phyloP scores from a whole-genome alignment of 352 stramenopile species.

The Pythium coloratum region DNA sequence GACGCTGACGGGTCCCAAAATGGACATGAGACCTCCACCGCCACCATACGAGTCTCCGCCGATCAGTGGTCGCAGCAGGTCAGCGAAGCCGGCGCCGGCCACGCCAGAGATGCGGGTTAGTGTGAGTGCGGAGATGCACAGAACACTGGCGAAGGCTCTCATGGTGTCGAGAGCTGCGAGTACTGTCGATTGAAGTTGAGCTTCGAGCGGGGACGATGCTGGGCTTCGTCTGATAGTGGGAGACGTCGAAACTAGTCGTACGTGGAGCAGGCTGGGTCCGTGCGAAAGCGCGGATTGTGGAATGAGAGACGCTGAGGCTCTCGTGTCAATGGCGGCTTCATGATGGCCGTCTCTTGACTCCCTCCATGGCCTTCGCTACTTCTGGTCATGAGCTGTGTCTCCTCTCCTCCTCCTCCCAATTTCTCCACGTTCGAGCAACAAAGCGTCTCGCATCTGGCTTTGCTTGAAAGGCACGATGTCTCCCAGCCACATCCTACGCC shows the following conservation, averaged over 20 bases:
- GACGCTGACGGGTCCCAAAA: constrained; percentile 1
- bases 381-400: too few relatives aligned
- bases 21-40: neutral
- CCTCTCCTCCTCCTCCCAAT: too few relatives aligned
- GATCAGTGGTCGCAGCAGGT: neutral
- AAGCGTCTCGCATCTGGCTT: too few relatives aligned
- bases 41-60: neutral
- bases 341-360: too few relatives aligned
- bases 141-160: neutral
- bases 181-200: neutral
- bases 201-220: neutral
- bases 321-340: too few relatives aligned
- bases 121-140: neutral
- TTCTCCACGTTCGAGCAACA: too few relatives aligned
- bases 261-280: neutral
- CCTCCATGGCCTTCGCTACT: too few relatives aligned
- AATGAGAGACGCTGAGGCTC: neutral
- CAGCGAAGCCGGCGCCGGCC: neutral
- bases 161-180: neutral
- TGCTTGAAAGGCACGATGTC: too few relatives aligned
- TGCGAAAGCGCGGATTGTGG: neutral
- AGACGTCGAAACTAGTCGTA: too few relatives aligned
- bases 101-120: neutral
- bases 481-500: too few relatives aligned
- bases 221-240: neutral